Percentiles rank a stretch among this genome's conserved stretches.
Evolutionary conservation across 352 stramenopile species (phyloP).

Genomic region (Pythium biforme): DNA sequence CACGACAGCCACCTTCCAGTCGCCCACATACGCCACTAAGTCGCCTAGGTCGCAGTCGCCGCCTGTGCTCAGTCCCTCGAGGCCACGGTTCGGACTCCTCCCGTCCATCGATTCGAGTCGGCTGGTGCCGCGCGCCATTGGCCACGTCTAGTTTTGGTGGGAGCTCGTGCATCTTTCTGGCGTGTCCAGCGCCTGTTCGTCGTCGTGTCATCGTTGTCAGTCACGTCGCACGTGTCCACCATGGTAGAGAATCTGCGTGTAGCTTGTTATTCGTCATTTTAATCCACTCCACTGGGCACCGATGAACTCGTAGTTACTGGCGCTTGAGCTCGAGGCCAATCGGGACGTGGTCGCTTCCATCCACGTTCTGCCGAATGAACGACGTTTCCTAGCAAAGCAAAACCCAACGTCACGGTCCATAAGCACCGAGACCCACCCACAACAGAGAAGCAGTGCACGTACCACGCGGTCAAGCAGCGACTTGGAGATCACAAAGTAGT

Average conservation of each 20-base stretch:
- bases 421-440: neutral
- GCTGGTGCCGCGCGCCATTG: neutral
- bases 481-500: conserved; percentile 83
- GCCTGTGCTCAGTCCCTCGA: neutral
- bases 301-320: neutral
- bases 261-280: neutral
- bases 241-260: no score
- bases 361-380: conserved; percentile 60
- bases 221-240: no score
- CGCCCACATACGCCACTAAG: neutral
- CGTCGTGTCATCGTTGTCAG: no score
- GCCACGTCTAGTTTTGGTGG: neutral
- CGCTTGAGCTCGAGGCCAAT: conserved; percentile 61
- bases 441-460: conserved; percentile 25
- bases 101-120: neutral
- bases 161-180: neutral
- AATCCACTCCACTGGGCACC: neutral
- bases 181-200: no score
- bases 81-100: neutral
- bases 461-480: conserved; percentile 59
- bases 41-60: neutral
- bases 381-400: conserved; percentile 37
- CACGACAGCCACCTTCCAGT: neutral
- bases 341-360: conserved; percentile 77
- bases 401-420: conserved; percentile 7